Evolutionary conservation across 1,139 yeast species (phyloP).

Genomic region (Yamadazyma triangularis): DNA sequence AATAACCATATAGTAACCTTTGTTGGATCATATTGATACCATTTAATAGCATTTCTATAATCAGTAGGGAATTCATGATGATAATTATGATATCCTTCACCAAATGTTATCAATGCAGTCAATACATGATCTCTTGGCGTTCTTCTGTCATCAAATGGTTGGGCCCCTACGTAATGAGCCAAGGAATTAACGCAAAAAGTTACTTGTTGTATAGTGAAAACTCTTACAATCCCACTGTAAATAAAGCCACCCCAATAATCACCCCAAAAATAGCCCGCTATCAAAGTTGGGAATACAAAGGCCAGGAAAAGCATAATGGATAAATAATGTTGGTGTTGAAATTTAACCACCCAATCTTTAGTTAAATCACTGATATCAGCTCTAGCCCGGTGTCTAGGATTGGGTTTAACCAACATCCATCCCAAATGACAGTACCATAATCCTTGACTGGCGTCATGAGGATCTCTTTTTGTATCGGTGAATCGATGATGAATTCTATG

Average conservation of each 20-base stretch:
- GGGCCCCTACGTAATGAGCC: conserved; percentile 98
- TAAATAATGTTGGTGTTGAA: conserved; percentile 91
- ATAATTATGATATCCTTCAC: conserved; percentile 99
- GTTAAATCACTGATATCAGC: conserved; percentile 93
- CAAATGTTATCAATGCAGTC: conserved; percentile 93
- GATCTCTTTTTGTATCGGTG: conserved; percentile 95
- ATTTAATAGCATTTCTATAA: conserved; percentile 94
- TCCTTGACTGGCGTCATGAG: conserved; percentile 94
- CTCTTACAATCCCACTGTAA: conserved; percentile 84
- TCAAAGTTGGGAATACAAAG: conserved; percentile 65
- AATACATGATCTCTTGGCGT: conserved; percentile 95
- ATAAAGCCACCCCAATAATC: conserved; percentile 92
- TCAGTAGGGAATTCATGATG: conserved; percentile 99
- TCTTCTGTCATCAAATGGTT: conserved; percentile 96
- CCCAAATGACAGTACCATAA: conserved; percentile 96
- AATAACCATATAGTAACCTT: conserved; percentile 68
- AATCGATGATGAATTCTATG: conserved; percentile 97
- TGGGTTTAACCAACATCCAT: conserved; percentile 93
- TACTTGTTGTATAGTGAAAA: conserved; percentile 88
- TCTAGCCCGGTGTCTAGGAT: conserved; percentile 93
- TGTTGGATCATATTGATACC: conserved; percentile 99
- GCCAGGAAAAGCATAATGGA: conserved; percentile 62
- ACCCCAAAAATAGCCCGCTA: conserved; percentile 80
- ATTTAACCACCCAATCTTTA: conserved; percentile 83
- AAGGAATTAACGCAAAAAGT: conserved; percentile 97